Evolutionary conservation across 2,329 filamentous ascomycete species (phyloP).

Genomic region (Curvularia spicifera): DNA sequence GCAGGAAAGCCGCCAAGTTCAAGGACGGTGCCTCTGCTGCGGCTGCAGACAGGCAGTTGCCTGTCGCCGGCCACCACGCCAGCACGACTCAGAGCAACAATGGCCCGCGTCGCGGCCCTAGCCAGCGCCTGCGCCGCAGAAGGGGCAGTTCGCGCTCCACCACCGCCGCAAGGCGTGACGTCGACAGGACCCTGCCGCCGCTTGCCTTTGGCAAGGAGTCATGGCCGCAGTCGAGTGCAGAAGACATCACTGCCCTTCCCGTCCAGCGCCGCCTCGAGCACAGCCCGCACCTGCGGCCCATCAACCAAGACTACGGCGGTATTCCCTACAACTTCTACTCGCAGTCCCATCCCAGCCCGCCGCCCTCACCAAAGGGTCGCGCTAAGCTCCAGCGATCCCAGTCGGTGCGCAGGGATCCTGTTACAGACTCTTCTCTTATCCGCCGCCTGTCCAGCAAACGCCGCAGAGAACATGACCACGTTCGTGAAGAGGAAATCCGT

Average conservation of each 20-base stretch:
- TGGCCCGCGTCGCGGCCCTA: slow-evolving; percentile 34
- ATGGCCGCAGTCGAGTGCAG: slow-evolving; percentile 43
- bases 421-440: slow-evolving; percentile 62
- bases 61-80: slow-evolving; percentile 33
- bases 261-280: slow-evolving; percentile 48
- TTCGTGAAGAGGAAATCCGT: slow-evolving; percentile 86
- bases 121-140: slow-evolving; percentile 40
- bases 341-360: slow-evolving; percentile 46
- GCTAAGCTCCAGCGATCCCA: slow-evolving; percentile 56
- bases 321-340: slow-evolving; percentile 56
- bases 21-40: slow-evolving; percentile 52
- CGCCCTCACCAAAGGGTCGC: slow-evolving; percentile 48
- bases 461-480: slow-evolving; percentile 68
- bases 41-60: slow-evolving; percentile 58
- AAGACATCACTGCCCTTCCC: slow-evolving; percentile 58
- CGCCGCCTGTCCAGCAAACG: slow-evolving; percentile 76
- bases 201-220: slow-evolving; percentile 16
- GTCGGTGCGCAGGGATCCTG: slow-evolving; percentile 64
- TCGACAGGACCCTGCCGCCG: slow-evolving; percentile 36
- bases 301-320: slow-evolving; percentile 49
- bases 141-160: slow-evolving; percentile 44
- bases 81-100: slow-evolving; percentile 31
- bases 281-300: slow-evolving; percentile 57
- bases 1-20: slow-evolving; percentile 67
- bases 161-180: slow-evolving; percentile 37